A percentile compares a stretch with the other conserved stretches of the same genome.
Evolutionary conservation across 495 filamentous ascomycete species (phyloP).

Genomic region (Evansstolkia leycettana): DNA sequence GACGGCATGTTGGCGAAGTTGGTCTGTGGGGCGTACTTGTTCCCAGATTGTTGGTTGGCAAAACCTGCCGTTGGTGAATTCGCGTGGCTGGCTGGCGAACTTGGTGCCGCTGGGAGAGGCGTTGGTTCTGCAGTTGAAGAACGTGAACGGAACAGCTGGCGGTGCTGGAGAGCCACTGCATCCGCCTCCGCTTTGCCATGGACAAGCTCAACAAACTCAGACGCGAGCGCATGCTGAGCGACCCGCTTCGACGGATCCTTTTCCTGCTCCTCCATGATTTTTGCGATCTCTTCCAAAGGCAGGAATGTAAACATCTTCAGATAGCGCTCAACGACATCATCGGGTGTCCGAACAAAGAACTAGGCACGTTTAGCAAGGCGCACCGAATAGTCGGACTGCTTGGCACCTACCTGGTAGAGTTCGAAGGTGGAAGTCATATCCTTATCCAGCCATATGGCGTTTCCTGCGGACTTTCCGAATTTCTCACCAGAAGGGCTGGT

Average conservation of each 20-base stretch:
- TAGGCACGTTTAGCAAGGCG: slow-evolving; percentile 15
- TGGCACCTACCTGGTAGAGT: slow-evolving; percentile 59
- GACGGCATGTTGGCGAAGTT: slow-evolving; percentile 37
- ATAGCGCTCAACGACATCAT: slow-evolving; percentile 65
- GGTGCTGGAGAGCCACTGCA: slow-evolving; percentile 44
- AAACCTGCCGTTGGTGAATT: slow-evolving; percentile 14
- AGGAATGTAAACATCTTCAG: slow-evolving; percentile 90
- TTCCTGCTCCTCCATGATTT: slow-evolving; percentile 53
- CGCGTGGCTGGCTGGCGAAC: slow-evolving; percentile 7
- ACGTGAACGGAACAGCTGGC: slow-evolving; percentile 38
- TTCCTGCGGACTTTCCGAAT: slow-evolving; percentile 90
- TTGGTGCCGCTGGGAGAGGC: slow-evolving; percentile 16
- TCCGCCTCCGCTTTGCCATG: slow-evolving; percentile 54
- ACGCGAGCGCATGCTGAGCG: slow-evolving; percentile 73
- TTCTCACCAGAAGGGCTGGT: slow-evolving; percentile 79
- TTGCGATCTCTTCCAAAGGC: slow-evolving; percentile 48
- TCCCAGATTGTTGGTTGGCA: slow-evolving; percentile 26
- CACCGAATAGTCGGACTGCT: background rate
- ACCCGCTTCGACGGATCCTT: slow-evolving; percentile 52
- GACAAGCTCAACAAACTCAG: slow-evolving; percentile 64
- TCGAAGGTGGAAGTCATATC: slow-evolving; percentile 73
- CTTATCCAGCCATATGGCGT: slow-evolving; percentile 85
- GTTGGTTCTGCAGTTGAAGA: slow-evolving; percentile 28
- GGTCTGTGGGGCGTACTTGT: slow-evolving; percentile 27
- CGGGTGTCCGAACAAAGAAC: slow-evolving; percentile 78